Base-by-base conservation (phyloP, 371 early-diverging fungal species). In the Mortierella sp. region DNA sequence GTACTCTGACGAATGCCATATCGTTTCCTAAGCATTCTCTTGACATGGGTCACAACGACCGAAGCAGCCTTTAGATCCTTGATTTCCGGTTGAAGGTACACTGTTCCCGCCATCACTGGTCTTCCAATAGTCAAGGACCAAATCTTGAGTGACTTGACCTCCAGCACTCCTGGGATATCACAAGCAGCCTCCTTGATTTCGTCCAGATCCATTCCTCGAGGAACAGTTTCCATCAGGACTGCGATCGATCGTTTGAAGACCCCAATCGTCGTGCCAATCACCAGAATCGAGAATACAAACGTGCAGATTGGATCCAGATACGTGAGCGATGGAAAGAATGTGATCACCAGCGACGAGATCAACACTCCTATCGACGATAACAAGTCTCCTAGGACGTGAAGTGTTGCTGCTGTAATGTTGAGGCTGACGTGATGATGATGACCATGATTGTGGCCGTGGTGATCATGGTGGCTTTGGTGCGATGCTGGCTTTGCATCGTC, bases 221-320 rank as follows among this genome's bases (percentile, higher is more conserved):
- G 77, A 0, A 58, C 70, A 44, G 62, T 29, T 55, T 92, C 90
- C 85, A 90, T 86, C 46, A 92, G 76, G 21, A 92, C 85, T 13
- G 62, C 54, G 12, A 88, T 39, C 13, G 83, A 87, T 51, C 86
- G 80, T 54, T 63, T 68, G 49, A 86, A 80, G 16, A 89, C 61
- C 0, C 81, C 67, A 16, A 86, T 58, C 0, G 95, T 95, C 12
- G 95, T 92, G 40, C 78, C 79, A 16, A 96, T 71, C 17, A 95
- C 95, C 44, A 95, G 70, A 29, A 91, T 68, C 1, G 93, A 91
- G 77, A 95, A 96, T 22, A 92, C 37, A 63, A 95, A 88, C 8
- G 95, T 95, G 81, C 95, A 95, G n/a, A 93, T 60, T 5, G 95
- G 92, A 71, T 96, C 95, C 31, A 93, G 89, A 63, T 90, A 84